Evolutionary conservation across 2,329 filamentous ascomycete genomes (phyloP).

Genomic region (Epichloe bromicola): DNA sequence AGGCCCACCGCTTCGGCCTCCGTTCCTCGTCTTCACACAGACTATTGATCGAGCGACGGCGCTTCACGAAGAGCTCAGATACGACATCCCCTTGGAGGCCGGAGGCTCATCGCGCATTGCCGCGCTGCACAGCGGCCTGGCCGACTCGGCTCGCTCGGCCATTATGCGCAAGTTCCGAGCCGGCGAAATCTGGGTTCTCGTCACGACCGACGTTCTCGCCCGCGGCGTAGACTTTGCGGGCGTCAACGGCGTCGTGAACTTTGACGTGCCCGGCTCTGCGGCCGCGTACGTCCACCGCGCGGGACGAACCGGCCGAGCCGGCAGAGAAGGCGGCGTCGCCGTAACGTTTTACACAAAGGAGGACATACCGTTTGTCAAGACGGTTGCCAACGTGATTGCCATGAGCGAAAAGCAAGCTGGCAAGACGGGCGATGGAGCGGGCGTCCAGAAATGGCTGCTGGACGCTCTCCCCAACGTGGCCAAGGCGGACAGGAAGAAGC

Average conservation of each 20-base stretch:
- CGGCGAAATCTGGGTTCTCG: conserved; percentile 90
- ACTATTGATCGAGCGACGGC: conserved; percentile 85
- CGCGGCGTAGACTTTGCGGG: conserved; percentile 91
- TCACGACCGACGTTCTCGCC: conserved; percentile 87
- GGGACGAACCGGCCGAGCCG: conserved; percentile 79
- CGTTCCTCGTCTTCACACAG: conserved; percentile 92
- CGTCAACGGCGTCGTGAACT: conserved; percentile 93
- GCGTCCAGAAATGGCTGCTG: conserved; percentile 73
- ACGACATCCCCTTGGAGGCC: conserved; percentile 83
- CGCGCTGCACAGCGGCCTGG: conserved; percentile 77
- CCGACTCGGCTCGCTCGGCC: conserved; percentile 57
- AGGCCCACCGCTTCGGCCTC: conserved; percentile 57
- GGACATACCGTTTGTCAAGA: conserved; percentile 79
- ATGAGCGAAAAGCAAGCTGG: conserved; percentile 62
- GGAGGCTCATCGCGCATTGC: conserved; percentile 76
- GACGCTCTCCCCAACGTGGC: conserved; percentile 72
- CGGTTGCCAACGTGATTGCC: conserved; percentile 84
- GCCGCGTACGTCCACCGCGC: conserved; percentile 89
- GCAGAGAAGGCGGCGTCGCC: conserved; percentile 73
- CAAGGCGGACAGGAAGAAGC: conserved; percentile 70
- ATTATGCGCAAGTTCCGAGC: conserved; percentile 85
- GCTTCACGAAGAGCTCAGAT: conserved; percentile 78
- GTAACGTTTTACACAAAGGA: conserved; percentile 95
- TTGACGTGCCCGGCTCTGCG: conserved; percentile 85
- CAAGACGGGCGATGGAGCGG: conserved; percentile 37